These are phyloP conservation scores for Phlyctochytrium arcticum DNA, from an alignment of 192 early-diverging fungal species.

Conservation along the genomic window DNA sequence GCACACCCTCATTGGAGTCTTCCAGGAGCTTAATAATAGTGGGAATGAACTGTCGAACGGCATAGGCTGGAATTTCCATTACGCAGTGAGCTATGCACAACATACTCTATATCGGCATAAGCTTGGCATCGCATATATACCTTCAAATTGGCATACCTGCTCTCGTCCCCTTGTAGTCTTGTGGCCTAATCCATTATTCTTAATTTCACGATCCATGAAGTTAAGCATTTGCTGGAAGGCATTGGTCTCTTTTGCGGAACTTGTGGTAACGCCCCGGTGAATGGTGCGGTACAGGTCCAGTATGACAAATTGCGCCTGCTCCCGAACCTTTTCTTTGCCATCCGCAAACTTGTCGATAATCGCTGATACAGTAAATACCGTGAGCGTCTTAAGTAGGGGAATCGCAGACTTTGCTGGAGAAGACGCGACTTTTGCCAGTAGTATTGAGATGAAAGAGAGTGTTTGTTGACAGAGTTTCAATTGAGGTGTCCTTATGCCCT, in stretches of 20 bases:
- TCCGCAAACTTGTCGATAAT: slow-evolving; percentile 9
- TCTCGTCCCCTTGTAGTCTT: slow-evolving; percentile 2
- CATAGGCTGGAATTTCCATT: neutral
- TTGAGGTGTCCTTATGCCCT: neutral
- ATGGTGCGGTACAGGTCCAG: slow-evolving; percentile 4
- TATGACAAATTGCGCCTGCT: neutral
- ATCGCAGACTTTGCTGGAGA: neutral
- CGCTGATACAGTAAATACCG: neutral
- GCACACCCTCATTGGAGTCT: slow-evolving; percentile 22
- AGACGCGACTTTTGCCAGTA: neutral
- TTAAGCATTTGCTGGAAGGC: neutral
- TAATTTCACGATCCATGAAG: slow-evolving; percentile 1
- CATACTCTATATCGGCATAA: no score
- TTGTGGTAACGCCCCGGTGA: neutral
- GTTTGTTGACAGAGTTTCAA: neutral
- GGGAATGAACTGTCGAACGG: slow-evolving; percentile 6
- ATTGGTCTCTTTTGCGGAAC: neutral
- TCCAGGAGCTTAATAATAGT: slow-evolving; percentile 9
- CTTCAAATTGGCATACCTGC: neutral
- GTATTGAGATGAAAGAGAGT: neutral
- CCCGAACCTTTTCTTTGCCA: slow-evolving; percentile 1
- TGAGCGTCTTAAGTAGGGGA: neutral
- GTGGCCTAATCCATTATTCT: slow-evolving; percentile 1
- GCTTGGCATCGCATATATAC: no score
- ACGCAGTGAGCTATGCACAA: neutral